Conservation (phyloP, 2,329 filamentous ascomycete genomes). For the Arthrobotrys entomopaga region DNA sequence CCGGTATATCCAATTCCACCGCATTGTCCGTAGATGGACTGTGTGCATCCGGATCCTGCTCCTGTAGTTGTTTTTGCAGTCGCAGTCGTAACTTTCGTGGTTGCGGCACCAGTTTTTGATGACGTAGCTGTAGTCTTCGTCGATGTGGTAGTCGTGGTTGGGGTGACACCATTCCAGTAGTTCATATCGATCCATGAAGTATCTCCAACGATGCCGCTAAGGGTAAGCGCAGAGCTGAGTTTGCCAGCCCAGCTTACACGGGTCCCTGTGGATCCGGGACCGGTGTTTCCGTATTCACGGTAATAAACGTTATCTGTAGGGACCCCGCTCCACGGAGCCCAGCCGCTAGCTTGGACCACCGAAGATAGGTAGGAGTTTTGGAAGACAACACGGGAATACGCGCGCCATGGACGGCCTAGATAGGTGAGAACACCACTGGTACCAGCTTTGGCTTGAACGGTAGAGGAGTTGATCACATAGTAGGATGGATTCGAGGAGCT, state of each 20-base stretch:
- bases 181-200: constrained; percentile 54
- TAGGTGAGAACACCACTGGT: constrained; percentile 63
- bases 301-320: constrained; percentile 67
- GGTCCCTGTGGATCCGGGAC: constrained; percentile 67
- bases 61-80: constrained; percentile 12
- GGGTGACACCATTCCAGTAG: constrained; percentile 47
- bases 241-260: constrained; percentile 62
- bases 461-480: constrained; percentile 69
- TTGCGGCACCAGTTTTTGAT: constrained; percentile 16
- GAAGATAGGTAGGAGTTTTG: constrained; percentile 67
- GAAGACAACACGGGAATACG: constrained; percentile 67
- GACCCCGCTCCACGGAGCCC: constrained; percentile 68
- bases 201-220: constrained; percentile 43
- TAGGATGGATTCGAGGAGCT: constrained; percentile 63
- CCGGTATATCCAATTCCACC: constrained; percentile 61
- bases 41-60: constrained; percentile 14
- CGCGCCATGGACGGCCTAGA: constrained; percentile 68
- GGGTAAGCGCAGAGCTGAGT: constrained; percentile 31
- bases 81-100: constrained; percentile 17
- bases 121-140: constrained; percentile 7
- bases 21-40: constrained; percentile 57
- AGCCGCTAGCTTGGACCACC: constrained; percentile 71
- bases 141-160: constrained; percentile 18
- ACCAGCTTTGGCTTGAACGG: constrained; percentile 63
- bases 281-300: constrained; percentile 71